A percentile compares a stretch with the other conserved stretches of the same genome.
Conservation (phyloP, 108 stramenopile genomes). For the Epithemia pelagica region DNA sequence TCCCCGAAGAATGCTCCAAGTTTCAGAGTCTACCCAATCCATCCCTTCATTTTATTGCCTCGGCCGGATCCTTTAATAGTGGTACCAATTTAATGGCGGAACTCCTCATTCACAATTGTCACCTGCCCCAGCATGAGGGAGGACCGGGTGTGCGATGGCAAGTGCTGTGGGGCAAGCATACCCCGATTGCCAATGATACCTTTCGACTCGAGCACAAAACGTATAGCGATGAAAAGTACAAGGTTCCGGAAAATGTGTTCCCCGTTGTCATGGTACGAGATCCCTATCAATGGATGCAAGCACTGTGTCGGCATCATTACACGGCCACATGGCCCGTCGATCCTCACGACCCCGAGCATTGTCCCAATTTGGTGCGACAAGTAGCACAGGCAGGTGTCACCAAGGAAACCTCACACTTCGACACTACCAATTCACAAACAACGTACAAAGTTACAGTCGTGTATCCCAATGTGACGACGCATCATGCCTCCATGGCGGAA, state of each 20-base stretch:
- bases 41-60: too few species aligned
- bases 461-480: not conserved
- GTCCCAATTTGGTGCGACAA: slow-evolving; percentile 43
- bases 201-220: slow-evolving; percentile 33
- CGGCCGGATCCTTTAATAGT: slow-evolving; percentile 75
- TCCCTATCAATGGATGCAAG: slow-evolving; percentile 81
- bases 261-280: slow-evolving; percentile 79
- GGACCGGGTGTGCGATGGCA: slow-evolving; percentile 36
- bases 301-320: slow-evolving; percentile 65
- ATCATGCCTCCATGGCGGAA: slow-evolving; percentile 41
- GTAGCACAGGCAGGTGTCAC: not conserved
- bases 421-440: too few species aligned
- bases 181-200: slow-evolving; percentile 31
- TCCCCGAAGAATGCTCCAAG: too few species aligned
- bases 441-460: not conserved
- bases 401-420: not conserved
- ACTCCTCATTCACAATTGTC: slow-evolving; percentile 31
- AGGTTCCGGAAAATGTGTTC: slow-evolving; percentile 48
- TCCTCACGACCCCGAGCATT: slow-evolving; percentile 15
- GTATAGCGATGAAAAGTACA: slow-evolving; percentile 15
- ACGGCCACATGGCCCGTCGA: slow-evolving; percentile 34
- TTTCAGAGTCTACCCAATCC: too few species aligned
- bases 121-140: slow-evolving; percentile 36
- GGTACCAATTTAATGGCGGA: slow-evolving; percentile 67
- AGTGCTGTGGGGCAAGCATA: slow-evolving; percentile 85